phyloP scores from a whole-genome alignment of 176 grass and related monocot genomes.

The Phyllostachys edulis region DNA sequence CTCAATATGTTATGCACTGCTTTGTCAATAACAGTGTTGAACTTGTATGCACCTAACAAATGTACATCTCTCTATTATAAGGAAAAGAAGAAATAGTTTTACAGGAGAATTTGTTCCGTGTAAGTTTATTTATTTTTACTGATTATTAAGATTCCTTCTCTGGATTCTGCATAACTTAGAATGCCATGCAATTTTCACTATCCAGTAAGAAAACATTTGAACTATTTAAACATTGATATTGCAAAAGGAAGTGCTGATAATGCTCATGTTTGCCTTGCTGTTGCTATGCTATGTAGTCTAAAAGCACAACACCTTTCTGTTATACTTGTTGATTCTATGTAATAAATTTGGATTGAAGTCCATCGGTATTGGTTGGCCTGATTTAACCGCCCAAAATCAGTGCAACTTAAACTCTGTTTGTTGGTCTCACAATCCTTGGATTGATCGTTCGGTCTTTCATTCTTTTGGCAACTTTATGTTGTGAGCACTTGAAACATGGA shows the following conservation, averaged over 20 bases:
- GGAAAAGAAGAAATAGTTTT: neutral
- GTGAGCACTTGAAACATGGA: conserved; percentile 18
- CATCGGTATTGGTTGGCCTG: neutral
- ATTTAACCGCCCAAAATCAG: neutral
- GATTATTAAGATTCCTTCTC: neutral
- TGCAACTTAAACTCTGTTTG: neutral
- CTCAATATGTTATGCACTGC: neutral
- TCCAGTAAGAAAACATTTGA: neutral
- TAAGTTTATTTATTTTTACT: neutral
- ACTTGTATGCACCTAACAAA: neutral
- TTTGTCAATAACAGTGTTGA: neutral
- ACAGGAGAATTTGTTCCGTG: conserved; percentile 2
- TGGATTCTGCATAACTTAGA: conserved; percentile 1
- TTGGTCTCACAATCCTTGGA: neutral
- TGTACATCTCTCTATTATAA: neutral
- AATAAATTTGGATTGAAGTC: conserved; percentile 1
- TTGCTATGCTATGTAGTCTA: neutral
- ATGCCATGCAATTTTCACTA: neutral
- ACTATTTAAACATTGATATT: neutral
- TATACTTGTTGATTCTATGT: neutral
- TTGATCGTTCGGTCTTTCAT: neutral
- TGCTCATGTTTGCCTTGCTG: neutral
- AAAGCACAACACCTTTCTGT: neutral
- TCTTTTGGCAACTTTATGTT: neutral
- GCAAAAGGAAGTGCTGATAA: conserved; percentile 5